Percentiles rank a stretch among this genome's conserved stretches.
Conservation (phyloP, 2,329 filamentous ascomycete species). For the Fusarium fujikuroi region DNA sequence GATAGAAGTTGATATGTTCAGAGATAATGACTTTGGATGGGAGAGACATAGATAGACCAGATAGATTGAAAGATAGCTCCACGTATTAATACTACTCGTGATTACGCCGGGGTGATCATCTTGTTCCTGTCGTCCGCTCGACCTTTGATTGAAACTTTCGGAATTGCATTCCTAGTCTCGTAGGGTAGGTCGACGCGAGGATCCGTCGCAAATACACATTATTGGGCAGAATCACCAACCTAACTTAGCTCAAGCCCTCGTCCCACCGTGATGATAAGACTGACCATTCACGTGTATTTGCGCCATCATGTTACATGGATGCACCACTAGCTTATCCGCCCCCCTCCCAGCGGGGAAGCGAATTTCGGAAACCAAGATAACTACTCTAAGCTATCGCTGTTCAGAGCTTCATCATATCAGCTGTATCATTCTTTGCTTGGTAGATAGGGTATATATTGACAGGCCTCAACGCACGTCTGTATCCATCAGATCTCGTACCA, state of each 20-base stretch:
- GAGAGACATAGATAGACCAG: not conserved
- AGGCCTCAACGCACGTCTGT: not conserved
- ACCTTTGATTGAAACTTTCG: not conserved
- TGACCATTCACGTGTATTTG: constrained; percentile 2
- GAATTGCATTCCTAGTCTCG: not conserved
- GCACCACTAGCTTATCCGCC: not conserved
- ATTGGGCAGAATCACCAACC: not conserved
- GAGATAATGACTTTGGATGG: not conserved
- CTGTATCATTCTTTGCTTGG: not conserved
- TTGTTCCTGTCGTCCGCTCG: not conserved
- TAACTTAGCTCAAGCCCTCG: not conserved
- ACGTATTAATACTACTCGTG: not conserved
- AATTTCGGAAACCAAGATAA: not conserved
- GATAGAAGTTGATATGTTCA: no score
- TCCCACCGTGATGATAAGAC: not conserved
- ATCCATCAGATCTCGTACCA: no score
- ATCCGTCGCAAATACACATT: not conserved
- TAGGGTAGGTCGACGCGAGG: not conserved
- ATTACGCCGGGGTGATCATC: accelerated
- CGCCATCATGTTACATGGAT: not conserved
- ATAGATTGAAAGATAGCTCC: not conserved
- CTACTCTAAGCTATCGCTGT: not conserved
- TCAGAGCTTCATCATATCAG: not conserved
- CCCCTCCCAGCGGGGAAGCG: not conserved
- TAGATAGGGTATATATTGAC: not conserved